Conservation (phyloP, 148 eudicot genomes). For the Diospyros kaki region DNA sequence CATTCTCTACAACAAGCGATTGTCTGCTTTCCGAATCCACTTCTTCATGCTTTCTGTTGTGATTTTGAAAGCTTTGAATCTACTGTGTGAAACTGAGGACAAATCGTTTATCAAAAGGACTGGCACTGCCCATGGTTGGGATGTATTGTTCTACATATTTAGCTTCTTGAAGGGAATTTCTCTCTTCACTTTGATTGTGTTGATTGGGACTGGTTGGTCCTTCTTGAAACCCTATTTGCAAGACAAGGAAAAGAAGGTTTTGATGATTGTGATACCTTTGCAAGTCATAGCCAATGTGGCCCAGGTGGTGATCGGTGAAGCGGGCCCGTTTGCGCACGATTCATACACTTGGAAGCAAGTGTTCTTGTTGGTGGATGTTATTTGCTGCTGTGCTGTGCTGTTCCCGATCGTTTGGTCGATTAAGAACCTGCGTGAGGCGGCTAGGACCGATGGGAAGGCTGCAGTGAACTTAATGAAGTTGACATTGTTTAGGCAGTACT, state of each 20-base stretch:
- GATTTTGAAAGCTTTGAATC: constrained; percentile 31
- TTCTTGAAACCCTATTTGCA: constrained; percentile 43
- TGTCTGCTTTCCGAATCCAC: constrained; percentile 30
- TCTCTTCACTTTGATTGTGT: constrained; percentile 37
- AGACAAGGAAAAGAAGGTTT: constrained; percentile 40
- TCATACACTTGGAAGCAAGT: constrained; percentile 35
- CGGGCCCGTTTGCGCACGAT: constrained; percentile 32
- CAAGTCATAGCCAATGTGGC: constrained; percentile 43
- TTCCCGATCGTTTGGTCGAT: constrained; percentile 50
- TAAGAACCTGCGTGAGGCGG: constrained; percentile 33
- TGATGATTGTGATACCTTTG: constrained; percentile 45
- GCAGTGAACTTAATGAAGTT: constrained; percentile 41
- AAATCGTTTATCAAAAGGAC: constrained; percentile 36
- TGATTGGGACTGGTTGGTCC: constrained; percentile 49
- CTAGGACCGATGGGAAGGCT: constrained; percentile 44
- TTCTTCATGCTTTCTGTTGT: constrained; percentile 34
- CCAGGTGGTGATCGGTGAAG: constrained; percentile 33
- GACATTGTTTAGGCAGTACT: constrained; percentile 41
- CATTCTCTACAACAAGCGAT: constrained; percentile 17
- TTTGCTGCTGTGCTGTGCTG: constrained; percentile 44
- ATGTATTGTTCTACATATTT: constrained; percentile 38
- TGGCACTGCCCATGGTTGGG: constrained; percentile 45
- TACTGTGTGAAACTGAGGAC: constrained; percentile 40
- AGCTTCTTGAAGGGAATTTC: constrained; percentile 37
- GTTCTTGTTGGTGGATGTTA: constrained; percentile 38